A percentile compares a stretch with the other conserved stretches of the same genome.
phyloP scores from a whole-genome alignment of 2,329 filamentous ascomycete genomes.

The Akanthomyces lecanii region DNA sequence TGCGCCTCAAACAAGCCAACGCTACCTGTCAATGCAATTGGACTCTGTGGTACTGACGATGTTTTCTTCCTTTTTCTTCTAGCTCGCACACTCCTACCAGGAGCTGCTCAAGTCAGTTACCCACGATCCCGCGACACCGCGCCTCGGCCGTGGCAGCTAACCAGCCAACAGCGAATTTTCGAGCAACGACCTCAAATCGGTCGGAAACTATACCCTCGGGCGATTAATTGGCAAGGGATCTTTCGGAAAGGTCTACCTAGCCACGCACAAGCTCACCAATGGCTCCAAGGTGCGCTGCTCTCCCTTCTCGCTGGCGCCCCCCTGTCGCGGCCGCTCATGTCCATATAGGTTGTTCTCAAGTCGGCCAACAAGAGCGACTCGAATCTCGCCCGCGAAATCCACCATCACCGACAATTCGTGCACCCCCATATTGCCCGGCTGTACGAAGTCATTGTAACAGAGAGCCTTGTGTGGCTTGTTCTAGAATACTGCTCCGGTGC shows the following conservation, averaged over 20 bases:
- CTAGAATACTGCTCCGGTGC: slow-evolving; percentile 92
- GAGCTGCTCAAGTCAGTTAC: slow-evolving; percentile 81
- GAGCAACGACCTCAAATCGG: slow-evolving; percentile 81
- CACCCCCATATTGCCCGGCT: slow-evolving; percentile 95
- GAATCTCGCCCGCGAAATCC: slow-evolving; percentile 94
- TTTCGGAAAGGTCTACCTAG: slow-evolving; percentile 97
- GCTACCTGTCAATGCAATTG: not conserved
- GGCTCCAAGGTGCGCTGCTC: slow-evolving; percentile 73
- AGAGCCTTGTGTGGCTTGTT: slow-evolving; percentile 90
- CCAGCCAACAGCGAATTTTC: slow-evolving; percentile 77
- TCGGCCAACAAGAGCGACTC: slow-evolving; percentile 94
- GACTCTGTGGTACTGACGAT: not conserved
- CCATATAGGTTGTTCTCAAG: slow-evolving; percentile 83
- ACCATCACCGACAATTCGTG: slow-evolving; percentile 95
- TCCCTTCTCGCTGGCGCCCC: not conserved
- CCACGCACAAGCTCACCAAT: slow-evolving; percentile 95
- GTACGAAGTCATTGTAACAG: slow-evolving; percentile 97
- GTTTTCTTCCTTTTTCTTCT: not conserved
- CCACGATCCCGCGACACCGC: slow-evolving; percentile 18
- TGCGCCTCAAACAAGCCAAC: slow-evolving; percentile 1
- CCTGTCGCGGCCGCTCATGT: not conserved
- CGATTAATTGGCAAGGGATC: slow-evolving; percentile 94
- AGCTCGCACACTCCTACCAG: slow-evolving; percentile 97
- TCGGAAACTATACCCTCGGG: slow-evolving; percentile 92
- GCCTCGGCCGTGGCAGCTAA: slow-evolving; percentile 5